Evolutionary conservation across 1,284 basidiomycete species (phyloP).

Genomic region (Megacollybia platyphylla): DNA sequence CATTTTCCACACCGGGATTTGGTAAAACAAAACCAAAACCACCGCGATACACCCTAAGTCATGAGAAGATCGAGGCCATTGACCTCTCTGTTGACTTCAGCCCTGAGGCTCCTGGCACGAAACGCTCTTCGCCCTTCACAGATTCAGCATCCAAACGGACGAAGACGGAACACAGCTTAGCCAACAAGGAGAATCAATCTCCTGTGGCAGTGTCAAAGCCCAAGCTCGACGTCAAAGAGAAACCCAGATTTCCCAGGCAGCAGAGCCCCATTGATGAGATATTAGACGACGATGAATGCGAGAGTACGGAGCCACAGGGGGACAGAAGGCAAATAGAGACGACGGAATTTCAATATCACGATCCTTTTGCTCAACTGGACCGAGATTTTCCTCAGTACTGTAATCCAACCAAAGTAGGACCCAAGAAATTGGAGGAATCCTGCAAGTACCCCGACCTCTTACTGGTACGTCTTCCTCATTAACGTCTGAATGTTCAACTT

Average conservation of each 20-base stretch:
- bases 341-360: not conserved
- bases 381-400: constrained; percentile 6
- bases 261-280: constrained; percentile 7
- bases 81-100: constrained; percentile 16
- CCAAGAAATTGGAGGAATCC: not conserved
- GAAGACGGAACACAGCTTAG: not conserved
- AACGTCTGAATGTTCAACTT: not conserved
- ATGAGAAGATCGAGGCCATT: constrained; percentile 15
- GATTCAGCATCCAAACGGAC: not conserved
- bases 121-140: not conserved
- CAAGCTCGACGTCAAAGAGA: not conserved
- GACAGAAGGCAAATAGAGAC: not conserved
- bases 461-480: not conserved
- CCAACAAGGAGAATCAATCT: constrained; percentile 25
- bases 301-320: constrained; percentile 1
- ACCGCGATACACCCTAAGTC: constrained; percentile 5
- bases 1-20: constrained; percentile 30
- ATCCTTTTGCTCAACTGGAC: constrained; percentile 8
- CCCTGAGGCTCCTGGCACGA: constrained; percentile 26
- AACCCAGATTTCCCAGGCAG: constrained; percentile 1
- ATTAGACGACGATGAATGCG: constrained; percentile 13
- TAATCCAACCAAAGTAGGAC: not conserved
- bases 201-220: not conserved
- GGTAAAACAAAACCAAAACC: constrained; percentile 12
- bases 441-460: constrained; percentile 3